These are phyloP conservation scores for Gossypium mustelinum DNA, from an alignment of 345 rosid species.

Conservation along the genomic window DNA sequence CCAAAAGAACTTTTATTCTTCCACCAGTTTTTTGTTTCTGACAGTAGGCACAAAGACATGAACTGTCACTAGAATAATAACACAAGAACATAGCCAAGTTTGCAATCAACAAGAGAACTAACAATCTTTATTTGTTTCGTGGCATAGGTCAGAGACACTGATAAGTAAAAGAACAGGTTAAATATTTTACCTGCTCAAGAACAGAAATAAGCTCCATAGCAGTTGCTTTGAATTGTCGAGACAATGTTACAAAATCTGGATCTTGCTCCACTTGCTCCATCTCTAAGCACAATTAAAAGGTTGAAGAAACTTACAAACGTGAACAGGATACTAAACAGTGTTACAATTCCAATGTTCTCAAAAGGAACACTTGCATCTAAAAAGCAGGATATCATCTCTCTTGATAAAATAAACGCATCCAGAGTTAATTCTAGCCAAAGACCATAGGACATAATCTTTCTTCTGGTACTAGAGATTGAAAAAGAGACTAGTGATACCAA, in stretches of 20 bases:
- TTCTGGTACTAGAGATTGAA: background rate
- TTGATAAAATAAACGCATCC: background rate
- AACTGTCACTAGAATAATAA: constrained; percentile 12
- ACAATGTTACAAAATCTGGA: constrained; percentile 68
- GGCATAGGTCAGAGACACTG: background rate
- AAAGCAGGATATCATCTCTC: background rate
- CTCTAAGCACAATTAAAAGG: constrained; percentile 45
- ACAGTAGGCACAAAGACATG: constrained; percentile 20
- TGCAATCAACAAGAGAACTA: constrained; percentile 9
- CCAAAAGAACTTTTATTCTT: constrained; percentile 90
- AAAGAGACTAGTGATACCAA: background rate
- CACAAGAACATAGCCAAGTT: background rate
- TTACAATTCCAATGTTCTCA: background rate
- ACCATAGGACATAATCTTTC: background rate
- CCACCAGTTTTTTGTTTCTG: constrained; percentile 96
- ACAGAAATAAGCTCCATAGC: constrained; percentile 96
- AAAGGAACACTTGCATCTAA: background rate
- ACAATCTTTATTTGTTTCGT: background rate
- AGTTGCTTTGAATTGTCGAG: constrained; percentile 92
- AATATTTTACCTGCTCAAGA: constrained; percentile 79
- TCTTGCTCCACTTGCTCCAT: constrained; percentile 97
- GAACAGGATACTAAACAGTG: background rate
- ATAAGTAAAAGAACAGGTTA: background rate
- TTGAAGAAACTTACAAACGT: constrained; percentile 8
- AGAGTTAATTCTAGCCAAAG: constrained; percentile 6